These are phyloP conservation scores for Wickerhamomyces tratensis DNA, from an alignment of 805 yeast genomes.

Conservation along the genomic window DNA sequence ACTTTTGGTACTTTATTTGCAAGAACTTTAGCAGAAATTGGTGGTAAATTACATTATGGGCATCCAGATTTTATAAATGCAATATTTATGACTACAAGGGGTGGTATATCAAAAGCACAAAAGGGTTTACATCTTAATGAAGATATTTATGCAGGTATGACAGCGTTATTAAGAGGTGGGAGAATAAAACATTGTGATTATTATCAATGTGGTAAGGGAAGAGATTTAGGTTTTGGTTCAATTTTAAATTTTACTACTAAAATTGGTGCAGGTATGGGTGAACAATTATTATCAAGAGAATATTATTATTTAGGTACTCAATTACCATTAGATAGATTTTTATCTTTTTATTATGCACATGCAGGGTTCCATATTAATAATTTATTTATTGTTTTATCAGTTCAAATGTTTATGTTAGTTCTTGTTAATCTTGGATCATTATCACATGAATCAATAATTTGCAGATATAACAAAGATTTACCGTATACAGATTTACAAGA, in stretches of 20 bases:
- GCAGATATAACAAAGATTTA: slow-evolving; percentile 53
- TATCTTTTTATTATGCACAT: slow-evolving; percentile 93
- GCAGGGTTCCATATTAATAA: slow-evolving; percentile 95
- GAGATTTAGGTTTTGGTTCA: slow-evolving; percentile 90
- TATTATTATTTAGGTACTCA: slow-evolving; percentile 86
- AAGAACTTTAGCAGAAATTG: slow-evolving; percentile 85
- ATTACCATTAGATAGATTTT: slow-evolving; percentile 78
- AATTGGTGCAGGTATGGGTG: slow-evolving; percentile 99
- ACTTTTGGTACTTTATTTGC: slow-evolving; percentile 96
- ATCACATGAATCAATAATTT: slow-evolving; percentile 58
- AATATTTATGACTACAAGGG: slow-evolving; percentile 88
- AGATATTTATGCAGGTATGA: slow-evolving; percentile 95
- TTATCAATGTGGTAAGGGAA: slow-evolving; percentile 94
- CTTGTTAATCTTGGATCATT: slow-evolving; percentile 74
- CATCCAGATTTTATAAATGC: slow-evolving; percentile 94
- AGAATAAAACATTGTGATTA: slow-evolving; percentile 92
- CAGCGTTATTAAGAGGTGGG: slow-evolving; percentile 82
- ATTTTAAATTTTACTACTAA: slow-evolving; percentile 90
- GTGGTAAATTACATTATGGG: slow-evolving; percentile 92
- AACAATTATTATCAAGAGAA: slow-evolving; percentile 85
- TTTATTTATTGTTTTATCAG: slow-evolving; percentile 75
- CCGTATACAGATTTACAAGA: slow-evolving; percentile 66
- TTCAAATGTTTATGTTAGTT: slow-evolving; percentile 79
- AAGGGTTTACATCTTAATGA: slow-evolving; percentile 88
- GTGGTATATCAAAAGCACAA: slow-evolving; percentile 93